These are phyloP conservation scores for Stagonosporopsis rhizophila DNA, from an alignment of 2,329 filamentous ascomycete species.

Conservation along the genomic window DNA sequence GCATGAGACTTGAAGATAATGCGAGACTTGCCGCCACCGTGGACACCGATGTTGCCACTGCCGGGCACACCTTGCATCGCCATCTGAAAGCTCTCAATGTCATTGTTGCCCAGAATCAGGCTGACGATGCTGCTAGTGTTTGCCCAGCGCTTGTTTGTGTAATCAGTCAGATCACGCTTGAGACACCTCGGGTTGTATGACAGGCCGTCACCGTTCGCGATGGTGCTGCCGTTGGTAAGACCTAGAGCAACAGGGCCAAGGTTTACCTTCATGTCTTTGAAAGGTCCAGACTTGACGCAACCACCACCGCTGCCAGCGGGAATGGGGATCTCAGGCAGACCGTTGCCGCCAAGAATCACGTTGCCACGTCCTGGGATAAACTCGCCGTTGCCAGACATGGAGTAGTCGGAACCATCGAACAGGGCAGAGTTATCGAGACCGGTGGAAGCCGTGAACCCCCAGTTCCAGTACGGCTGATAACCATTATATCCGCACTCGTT, in stretches of 20 bases:
- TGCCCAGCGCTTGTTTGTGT: constrained; percentile 32
- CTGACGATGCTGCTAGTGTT: constrained; percentile 32
- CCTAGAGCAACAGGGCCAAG: constrained; percentile 24
- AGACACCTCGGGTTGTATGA: constrained; percentile 38
- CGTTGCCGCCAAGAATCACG: constrained; percentile 31
- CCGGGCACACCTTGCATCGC: constrained; percentile 41
- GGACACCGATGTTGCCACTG: constrained; percentile 36
- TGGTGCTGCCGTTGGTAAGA: constrained; percentile 27
- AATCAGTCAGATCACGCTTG: constrained; percentile 33
- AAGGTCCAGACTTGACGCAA: constrained; percentile 61
- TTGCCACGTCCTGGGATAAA: constrained; percentile 38
- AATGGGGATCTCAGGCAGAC: constrained; percentile 39
- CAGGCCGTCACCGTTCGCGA: constrained; percentile 35
- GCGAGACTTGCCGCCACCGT: constrained; percentile 33
- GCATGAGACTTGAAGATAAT: constrained; percentile 11
- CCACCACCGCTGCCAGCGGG: constrained; percentile 63
- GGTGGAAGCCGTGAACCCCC: constrained; percentile 56
- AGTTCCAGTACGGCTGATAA: constrained; percentile 60
- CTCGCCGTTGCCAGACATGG: constrained; percentile 56
- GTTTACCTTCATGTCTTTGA: constrained; percentile 51
- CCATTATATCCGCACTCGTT: constrained; percentile 54
- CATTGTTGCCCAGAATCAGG: constrained; percentile 31
- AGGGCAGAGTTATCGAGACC: constrained; percentile 57
- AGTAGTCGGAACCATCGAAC: constrained; percentile 62
- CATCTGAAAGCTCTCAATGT: constrained; percentile 41